phyloP scores from a whole-genome alignment of 495 filamentous ascomycete species.

The Penicillium fimorum region DNA sequence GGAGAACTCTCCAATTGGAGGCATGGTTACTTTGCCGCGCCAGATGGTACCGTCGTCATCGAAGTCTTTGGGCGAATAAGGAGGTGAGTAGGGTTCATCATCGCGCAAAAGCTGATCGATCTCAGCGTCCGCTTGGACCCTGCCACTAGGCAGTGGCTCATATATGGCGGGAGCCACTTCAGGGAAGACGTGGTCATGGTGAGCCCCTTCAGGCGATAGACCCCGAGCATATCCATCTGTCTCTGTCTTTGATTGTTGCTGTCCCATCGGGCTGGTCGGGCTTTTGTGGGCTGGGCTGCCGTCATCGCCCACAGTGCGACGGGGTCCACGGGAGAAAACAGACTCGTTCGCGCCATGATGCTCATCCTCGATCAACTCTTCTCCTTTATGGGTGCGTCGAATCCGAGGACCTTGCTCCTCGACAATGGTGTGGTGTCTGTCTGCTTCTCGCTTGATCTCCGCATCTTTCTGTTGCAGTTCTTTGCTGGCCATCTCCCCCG shows the following conservation, averaged over 20 bases:
- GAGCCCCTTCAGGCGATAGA: constrained; percentile 36
- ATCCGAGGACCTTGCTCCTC: constrained; percentile 82
- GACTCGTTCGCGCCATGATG: constrained; percentile 46
- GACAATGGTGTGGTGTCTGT: constrained; percentile 83
- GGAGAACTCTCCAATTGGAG: constrained; percentile 66
- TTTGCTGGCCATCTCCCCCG: constrained; percentile 86
- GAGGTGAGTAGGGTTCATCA: constrained; percentile 77
- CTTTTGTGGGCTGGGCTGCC: constrained; percentile 36
- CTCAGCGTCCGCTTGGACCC: constrained; percentile 73
- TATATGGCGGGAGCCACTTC: constrained; percentile 43
- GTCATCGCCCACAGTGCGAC: constrained; percentile 41
- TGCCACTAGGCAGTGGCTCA: constrained; percentile 40
- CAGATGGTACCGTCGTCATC: constrained; percentile 67
- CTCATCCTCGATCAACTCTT: constrained; percentile 81
- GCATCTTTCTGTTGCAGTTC: constrained; percentile 79
- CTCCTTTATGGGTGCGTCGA: constrained; percentile 90
- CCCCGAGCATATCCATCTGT: constrained; percentile 25
- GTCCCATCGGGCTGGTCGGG: constrained; percentile 31
- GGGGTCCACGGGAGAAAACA: constrained; percentile 46
- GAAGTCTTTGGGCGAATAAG: constrained; percentile 79
- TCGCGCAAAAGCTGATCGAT: constrained; percentile 88
- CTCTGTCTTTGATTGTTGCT: constrained; percentile 26
- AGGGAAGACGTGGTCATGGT: constrained; percentile 45
- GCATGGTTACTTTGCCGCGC: constrained; percentile 79
- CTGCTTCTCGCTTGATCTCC: constrained; percentile 70